These are phyloP conservation scores for Termitomyces sp. DNA, from an alignment of 768 basidiomycete genomes.

Conservation along the genomic window DNA sequence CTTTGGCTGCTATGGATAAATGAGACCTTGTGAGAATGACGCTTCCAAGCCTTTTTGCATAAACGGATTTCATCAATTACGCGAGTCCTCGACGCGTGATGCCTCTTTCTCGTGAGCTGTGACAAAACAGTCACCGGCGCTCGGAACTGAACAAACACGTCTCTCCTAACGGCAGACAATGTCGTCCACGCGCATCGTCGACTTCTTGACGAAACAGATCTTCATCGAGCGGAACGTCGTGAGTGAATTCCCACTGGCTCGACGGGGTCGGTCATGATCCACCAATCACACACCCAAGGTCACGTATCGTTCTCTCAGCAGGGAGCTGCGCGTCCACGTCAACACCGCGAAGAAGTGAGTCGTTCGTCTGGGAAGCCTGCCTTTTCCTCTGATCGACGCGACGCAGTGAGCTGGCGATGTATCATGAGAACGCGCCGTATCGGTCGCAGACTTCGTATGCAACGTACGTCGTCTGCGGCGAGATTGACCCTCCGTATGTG, in stretches of 20 bases:
- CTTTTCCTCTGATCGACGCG: neutral
- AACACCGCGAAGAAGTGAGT: constrained; percentile 74
- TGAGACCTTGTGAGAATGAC: no score
- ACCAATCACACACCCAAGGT: constrained; percentile 39
- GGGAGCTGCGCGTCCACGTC: constrained; percentile 66
- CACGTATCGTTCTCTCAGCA: constrained; percentile 73
- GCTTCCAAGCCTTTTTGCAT: no score
- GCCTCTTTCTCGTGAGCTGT: constrained; percentile 7
- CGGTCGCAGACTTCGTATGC: constrained; percentile 43
- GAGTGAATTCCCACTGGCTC: constrained; percentile 6
- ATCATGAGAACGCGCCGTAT: constrained; percentile 41
- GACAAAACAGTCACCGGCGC: neutral
- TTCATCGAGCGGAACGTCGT: constrained; percentile 48
- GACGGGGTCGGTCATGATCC: neutral
- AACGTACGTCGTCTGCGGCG: constrained; percentile 71
- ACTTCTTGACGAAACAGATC: constrained; percentile 47
- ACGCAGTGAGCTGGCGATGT: constrained; percentile 57
- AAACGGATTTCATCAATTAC: no score
- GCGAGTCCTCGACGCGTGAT: constrained; percentile 8
- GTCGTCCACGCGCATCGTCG: constrained; percentile 36
- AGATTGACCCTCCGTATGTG: constrained; percentile 23
- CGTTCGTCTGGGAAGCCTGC: neutral
- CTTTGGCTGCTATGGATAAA: no score
- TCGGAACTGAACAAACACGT: no score
- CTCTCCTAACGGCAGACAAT: constrained; percentile 20